Evolutionary conservation across 2,329 filamentous ascomycete species (phyloP), one percentile per base, ranked within the genome.

Genomic region (Pseudonectria foliicola): DNA sequence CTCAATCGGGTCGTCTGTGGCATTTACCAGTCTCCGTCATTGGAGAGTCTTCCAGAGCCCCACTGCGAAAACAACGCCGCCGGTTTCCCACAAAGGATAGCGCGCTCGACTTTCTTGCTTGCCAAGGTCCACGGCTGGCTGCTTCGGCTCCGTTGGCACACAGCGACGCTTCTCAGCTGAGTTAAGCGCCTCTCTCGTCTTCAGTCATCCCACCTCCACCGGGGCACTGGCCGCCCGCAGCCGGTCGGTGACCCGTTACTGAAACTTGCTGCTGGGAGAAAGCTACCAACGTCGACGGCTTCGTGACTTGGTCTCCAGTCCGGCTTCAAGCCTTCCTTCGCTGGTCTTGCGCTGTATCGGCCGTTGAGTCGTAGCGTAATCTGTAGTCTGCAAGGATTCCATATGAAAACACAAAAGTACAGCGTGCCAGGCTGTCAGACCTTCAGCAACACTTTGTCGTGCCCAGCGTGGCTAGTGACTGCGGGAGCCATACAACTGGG

Each of bases 381-480:
- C n/a, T n/a, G n/a, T n/a, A n/a, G 18, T 8, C 18, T 21, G 18
- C 18, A 21, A 8, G 18, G 18, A 5, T 5, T 21, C n/a, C n/a
- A n/a, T 21, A 8, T 8, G 8, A 8, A 21, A 21, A 21, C 18
- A 6, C 18, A 21, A 21, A 21, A 8, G 5, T 5, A 21, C 18
- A 21, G 18, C 18, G 18, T 8, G 18, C 18, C 18, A 21, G 18
- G 18, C 18, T 21, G 18, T 21, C 18, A 21, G 18, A 6, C 18
- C 8, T 8, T 21, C 18, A 21, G 18, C 8, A 21, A 8, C 18
- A 21, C 18, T 21, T n/a, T 8, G 18, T 8, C 18, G 5, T 21
- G 18, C 33, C 40, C 39, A 39, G 37, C 49, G 48, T 50, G 43
- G 47, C 47, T 50, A 33, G 41, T 50, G 46, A 39, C 45, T 39